Percentiles rank a stretch among this genome's conserved stretches.
phyloP scores from a whole-genome alignment of 2,329 filamentous ascomycete genomes.

The Pyrenophora graminea region DNA sequence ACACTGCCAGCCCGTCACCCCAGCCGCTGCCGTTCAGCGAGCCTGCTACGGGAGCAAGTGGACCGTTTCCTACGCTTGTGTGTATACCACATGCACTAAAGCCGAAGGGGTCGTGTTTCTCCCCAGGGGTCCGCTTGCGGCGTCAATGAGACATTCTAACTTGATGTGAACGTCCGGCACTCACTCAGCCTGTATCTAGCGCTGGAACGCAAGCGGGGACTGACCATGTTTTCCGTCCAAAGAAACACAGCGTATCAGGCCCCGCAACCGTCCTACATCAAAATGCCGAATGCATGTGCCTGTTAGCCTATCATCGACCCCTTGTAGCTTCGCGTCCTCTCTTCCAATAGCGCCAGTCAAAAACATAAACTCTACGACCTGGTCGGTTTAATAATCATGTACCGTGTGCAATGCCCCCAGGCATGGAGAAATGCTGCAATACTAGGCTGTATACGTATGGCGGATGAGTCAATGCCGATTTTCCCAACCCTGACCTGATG shows the following conservation, averaged over 20 bases:
- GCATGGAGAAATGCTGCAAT: not conserved
- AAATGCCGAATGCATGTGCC: constrained; percentile 2
- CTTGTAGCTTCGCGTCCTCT: not conserved
- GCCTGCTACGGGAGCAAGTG: constrained; percentile 2
- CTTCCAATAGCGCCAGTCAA: not conserved
- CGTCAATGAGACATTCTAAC: constrained; percentile 10
- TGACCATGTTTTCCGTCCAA: not conserved
- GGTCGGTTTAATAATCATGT: no score
- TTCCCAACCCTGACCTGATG: not conserved
- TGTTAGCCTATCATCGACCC: constrained; percentile 1
- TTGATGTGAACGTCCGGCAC: constrained; percentile 9
- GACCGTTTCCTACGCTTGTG: not conserved
- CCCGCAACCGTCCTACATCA: not conserved
- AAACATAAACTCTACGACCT: not conserved
- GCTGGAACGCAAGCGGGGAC: constrained; percentile 3
- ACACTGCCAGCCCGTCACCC: constrained; percentile 1
- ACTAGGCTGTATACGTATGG: constrained; percentile 1
- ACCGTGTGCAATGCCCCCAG: not conserved
- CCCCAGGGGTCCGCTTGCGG: constrained; percentile 10
- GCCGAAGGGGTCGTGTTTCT: constrained; percentile 12
- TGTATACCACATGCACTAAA: not conserved
- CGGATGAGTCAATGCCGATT: not conserved
- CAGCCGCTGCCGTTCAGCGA: constrained; percentile 4
- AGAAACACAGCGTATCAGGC: not conserved
- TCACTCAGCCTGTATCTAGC: constrained; percentile 1